Evolutionary conservation across 2,329 filamentous ascomycete genomes (phyloP).

Genomic region (Simplicillium aogashimaense): DNA sequence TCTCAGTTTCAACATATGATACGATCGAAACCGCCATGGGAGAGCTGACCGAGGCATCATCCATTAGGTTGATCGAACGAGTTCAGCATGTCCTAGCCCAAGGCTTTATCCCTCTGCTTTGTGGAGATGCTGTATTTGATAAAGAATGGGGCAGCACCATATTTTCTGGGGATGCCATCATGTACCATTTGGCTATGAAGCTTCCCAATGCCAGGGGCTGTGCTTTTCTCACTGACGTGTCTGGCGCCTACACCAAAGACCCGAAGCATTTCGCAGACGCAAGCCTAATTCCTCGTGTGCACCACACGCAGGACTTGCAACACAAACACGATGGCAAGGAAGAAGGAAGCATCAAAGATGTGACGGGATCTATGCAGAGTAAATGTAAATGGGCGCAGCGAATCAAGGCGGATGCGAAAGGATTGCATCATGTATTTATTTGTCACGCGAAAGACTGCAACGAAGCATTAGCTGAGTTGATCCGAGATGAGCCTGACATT

Average conservation of each 20-base stretch:
- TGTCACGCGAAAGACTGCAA: background rate
- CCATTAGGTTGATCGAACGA: background rate
- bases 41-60: background rate
- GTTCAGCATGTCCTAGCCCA: conserved; percentile 1
- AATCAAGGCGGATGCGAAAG: conserved; percentile 3
- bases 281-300: background rate
- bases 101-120: conserved; percentile 5
- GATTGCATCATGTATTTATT: conserved; percentile 2
- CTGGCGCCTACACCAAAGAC: conserved; percentile 4
- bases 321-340: background rate
- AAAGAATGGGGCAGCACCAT: conserved; percentile 1
- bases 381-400: conserved; percentile 6
- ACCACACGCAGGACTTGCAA: background rate
- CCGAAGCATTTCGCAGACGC: conserved; percentile 2
- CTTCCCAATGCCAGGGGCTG: background rate
- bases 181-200: conserved; percentile 4
- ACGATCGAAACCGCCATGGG: conserved; percentile 4
- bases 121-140: conserved; percentile 5
- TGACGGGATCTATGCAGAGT: conserved; percentile 6
- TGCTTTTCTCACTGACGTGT: conserved; percentile 5
- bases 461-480: background rate
- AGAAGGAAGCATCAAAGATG: conserved; percentile 2
- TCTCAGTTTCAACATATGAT: conserved; percentile 6
- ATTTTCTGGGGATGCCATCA: conserved; percentile 5
- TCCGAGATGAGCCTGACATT: no score